Conservation (phyloP, 441 rosid species). For the Cnidoscolus chayamansa region DNA sequence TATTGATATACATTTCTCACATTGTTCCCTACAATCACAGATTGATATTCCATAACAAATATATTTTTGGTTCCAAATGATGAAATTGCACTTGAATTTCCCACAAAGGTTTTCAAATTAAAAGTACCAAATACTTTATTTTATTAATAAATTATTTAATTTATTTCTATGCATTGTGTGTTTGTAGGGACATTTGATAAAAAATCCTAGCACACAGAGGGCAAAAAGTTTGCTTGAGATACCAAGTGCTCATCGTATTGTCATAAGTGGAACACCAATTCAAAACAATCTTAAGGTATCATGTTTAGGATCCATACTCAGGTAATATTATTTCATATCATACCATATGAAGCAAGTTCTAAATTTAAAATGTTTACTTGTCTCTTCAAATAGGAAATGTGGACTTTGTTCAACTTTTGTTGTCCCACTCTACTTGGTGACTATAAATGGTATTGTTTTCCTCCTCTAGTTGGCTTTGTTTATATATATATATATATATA, state of each 20-base stretch:
- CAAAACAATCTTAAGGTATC: slow-evolving; percentile 94
- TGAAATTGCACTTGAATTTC: background rate
- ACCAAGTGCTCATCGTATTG: slow-evolving; percentile 80
- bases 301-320: slow-evolving; percentile 12
- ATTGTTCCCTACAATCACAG: too few relatives aligned
- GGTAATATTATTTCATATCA: background rate
- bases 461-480: slow-evolving; percentile 18
- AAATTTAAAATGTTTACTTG: slow-evolving; percentile 9
- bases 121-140: background rate
- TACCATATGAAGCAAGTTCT: slow-evolving; percentile 10
- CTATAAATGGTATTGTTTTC: slow-evolving; percentile 58
- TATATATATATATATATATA: slow-evolving; percentile 1
- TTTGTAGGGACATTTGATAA: slow-evolving; percentile 88
- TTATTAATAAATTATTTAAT: background rate
- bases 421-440: slow-evolving; percentile 88
- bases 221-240: slow-evolving; percentile 96
- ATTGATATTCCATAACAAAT: too few relatives aligned
- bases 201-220: slow-evolving; percentile 93
- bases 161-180: slow-evolving; percentile 8
- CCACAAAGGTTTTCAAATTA: background rate
- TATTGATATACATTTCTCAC: too few relatives aligned
- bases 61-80: slow-evolving; percentile 6
- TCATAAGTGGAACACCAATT: slow-evolving; percentile 93
- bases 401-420: slow-evolving; percentile 93
- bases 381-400: slow-evolving; percentile 60